A percentile compares a stretch with the other conserved stretches of the same genome.
Evolutionary conservation across 208 protist genomes (phyloP).

Genomic region (Trypanosoma boissoni): DNA sequence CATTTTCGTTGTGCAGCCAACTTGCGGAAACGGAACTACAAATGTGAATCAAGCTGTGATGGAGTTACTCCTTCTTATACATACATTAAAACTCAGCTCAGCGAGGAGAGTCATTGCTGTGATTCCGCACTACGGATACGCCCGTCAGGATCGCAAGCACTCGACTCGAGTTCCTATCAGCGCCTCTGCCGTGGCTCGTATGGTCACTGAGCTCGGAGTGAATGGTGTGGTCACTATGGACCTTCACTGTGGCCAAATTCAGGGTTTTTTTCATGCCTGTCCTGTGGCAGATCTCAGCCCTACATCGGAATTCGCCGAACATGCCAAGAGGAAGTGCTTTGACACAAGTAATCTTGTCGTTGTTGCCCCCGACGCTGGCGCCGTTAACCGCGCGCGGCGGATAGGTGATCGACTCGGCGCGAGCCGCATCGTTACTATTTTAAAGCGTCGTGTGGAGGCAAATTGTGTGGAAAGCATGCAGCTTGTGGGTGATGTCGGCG

Average conservation of each 20-base stretch:
- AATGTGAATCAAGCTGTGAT: constrained; percentile 94
- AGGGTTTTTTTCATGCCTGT: constrained; percentile 95
- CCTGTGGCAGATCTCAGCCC: constrained; percentile 92
- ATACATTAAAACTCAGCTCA: constrained; percentile 90
- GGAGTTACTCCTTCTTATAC: constrained; percentile 94
- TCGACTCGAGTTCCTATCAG: constrained; percentile 94
- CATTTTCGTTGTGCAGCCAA: constrained; percentile 95
- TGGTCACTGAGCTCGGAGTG: constrained; percentile 90
- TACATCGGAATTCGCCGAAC: constrained; percentile 83
- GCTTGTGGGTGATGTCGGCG: constrained; percentile 94
- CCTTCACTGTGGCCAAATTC: constrained; percentile 94
- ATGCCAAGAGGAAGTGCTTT: constrained; percentile 73
- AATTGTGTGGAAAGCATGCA: constrained; percentile 93
- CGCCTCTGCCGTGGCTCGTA: constrained; percentile 91
- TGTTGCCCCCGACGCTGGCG: constrained; percentile 96
- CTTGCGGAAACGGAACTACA: constrained; percentile 78
- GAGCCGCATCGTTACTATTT: constrained; percentile 92
- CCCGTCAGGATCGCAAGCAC: constrained; percentile 96
- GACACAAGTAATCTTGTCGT: constrained; percentile 82
- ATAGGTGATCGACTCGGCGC: constrained; percentile 79
- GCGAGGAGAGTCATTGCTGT: constrained; percentile 91
- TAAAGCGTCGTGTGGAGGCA: constrained; percentile 93
- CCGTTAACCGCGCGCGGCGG: constrained; percentile 90
- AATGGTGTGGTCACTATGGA: constrained; percentile 93
- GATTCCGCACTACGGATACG: constrained; percentile 95